Percentiles rank a stretch among this genome's conserved stretches.
Conservation (phyloP, 306 rosid species). For the Begonia masoniana region DNA sequence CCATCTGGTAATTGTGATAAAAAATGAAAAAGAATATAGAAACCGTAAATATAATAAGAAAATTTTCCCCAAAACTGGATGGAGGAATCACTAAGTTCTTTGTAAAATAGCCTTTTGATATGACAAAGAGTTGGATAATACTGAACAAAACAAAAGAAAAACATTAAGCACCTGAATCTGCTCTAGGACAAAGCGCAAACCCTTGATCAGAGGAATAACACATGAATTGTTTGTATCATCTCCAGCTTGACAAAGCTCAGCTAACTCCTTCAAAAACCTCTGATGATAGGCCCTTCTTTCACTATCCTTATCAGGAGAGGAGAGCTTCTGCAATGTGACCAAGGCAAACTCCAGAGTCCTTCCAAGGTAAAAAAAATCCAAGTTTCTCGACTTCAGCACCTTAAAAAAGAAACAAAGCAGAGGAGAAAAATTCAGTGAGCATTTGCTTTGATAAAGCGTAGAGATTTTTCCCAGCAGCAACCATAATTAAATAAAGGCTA, state of each 20-base stretch:
- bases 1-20: no score
- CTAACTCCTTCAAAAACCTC: slow-evolving; percentile 47
- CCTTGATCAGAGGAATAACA: slow-evolving; percentile 63
- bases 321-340: slow-evolving; percentile 68
- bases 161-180: slow-evolving; percentile 53
- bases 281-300: slow-evolving; percentile 42
- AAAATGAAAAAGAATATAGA: no score
- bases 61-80: no score
- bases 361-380: slow-evolving; percentile 80
- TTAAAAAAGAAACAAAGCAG: slow-evolving; percentile 6
- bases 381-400: slow-evolving; percentile 66
- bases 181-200: slow-evolving; percentile 71
- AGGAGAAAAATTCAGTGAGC: slow-evolving; percentile 2
- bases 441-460: slow-evolving; percentile 4
- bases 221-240: slow-evolving; percentile 42
- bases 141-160: background rate
- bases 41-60: no score
- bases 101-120: no score
- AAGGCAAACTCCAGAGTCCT: slow-evolving; percentile 67
- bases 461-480: slow-evolving; percentile 7
- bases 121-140: no score
- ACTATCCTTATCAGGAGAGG: slow-evolving; percentile 66
- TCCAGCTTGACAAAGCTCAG: slow-evolving; percentile 38
- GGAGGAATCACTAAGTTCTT: no score
- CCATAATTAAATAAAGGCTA: background rate